Conservation (phyloP, 2,329 filamentous ascomycete genomes). For the Ilyonectria sp. region DNA sequence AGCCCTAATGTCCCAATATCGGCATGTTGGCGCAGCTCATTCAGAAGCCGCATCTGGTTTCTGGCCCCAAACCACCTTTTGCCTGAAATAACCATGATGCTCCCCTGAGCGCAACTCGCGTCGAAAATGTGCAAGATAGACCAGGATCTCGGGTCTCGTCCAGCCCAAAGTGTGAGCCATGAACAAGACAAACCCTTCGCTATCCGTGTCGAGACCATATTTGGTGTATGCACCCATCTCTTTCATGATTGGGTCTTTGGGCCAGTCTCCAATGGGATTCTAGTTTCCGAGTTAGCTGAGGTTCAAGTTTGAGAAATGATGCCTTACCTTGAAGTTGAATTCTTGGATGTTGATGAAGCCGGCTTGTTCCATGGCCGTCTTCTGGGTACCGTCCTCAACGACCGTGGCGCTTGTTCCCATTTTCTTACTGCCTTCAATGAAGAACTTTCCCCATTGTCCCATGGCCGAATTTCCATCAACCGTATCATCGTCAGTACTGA, state of each 20-base stretch:
- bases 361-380: slow-evolving; percentile 38
- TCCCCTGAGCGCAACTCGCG: slow-evolving; percentile 49
- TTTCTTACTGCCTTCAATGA: slow-evolving; percentile 50
- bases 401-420: slow-evolving; percentile 49
- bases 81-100: slow-evolving; percentile 49
- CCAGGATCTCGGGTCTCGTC: slow-evolving; percentile 51
- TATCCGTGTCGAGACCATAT: slow-evolving; percentile 54
- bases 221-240: slow-evolving; percentile 49
- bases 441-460: slow-evolving; percentile 48
- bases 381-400: slow-evolving; percentile 41
- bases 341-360: slow-evolving; percentile 45
- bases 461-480: slow-evolving; percentile 46
- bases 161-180: slow-evolving; percentile 56
- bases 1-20: background rate
- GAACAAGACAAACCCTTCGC: slow-evolving; percentile 54
- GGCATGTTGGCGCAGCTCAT: background rate
- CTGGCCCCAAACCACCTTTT: slow-evolving; percentile 50
- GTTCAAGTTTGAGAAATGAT: background rate
- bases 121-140: slow-evolving; percentile 53
- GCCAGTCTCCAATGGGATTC: slow-evolving; percentile 44
- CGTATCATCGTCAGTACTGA: slow-evolving; percentile 50
- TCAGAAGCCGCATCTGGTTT: slow-evolving; percentile 50
- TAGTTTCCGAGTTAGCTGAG: background rate
- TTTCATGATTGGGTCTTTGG: slow-evolving; percentile 28
- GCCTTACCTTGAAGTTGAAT: slow-evolving; percentile 40